Evolutionary conservation across 2,329 filamentous ascomycete species (phyloP).

Genomic region (Botrytis deweyae): DNA sequence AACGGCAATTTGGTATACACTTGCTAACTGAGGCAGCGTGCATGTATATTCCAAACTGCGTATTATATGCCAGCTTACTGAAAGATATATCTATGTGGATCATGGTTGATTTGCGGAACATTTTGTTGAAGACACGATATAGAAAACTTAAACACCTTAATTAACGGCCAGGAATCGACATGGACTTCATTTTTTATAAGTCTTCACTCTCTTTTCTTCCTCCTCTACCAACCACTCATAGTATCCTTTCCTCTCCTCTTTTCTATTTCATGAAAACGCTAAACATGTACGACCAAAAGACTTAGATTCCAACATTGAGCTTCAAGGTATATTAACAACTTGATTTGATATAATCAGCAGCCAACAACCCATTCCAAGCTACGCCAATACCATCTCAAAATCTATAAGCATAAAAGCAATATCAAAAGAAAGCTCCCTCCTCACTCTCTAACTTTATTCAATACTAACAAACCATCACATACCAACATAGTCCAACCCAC

Average conservation of each 20-base stretch:
- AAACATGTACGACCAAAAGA: not conserved
- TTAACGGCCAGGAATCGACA: not conserved
- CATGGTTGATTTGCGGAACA: too few species aligned
- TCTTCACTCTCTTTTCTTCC: not conserved
- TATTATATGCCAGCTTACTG: not conserved
- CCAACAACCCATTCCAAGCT: not conserved
- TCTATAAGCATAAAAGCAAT: not conserved
- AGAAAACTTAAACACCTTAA: not conserved
- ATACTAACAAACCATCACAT: not conserved
- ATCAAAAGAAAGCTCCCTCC: not conserved
- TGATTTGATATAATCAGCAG: too few species aligned
- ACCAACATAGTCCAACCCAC: not conserved
- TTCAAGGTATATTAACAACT: too few species aligned
- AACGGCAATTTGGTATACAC: not conserved
- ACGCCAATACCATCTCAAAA: not conserved
- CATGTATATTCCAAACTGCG: fast-evolving
- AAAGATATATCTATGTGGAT: not conserved
- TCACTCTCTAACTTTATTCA: not conserved
- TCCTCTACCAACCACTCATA: too few species aligned
- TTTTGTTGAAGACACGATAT: too few species aligned
- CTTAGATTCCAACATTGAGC: not conserved
- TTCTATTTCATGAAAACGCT: too few species aligned
- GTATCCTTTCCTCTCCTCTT: too few species aligned
- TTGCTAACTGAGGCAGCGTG: not conserved
- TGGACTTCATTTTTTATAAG: too few species aligned